Conservation (phyloP, 202 grass and related monocot species). For the Eragrostis tef region DNA sequence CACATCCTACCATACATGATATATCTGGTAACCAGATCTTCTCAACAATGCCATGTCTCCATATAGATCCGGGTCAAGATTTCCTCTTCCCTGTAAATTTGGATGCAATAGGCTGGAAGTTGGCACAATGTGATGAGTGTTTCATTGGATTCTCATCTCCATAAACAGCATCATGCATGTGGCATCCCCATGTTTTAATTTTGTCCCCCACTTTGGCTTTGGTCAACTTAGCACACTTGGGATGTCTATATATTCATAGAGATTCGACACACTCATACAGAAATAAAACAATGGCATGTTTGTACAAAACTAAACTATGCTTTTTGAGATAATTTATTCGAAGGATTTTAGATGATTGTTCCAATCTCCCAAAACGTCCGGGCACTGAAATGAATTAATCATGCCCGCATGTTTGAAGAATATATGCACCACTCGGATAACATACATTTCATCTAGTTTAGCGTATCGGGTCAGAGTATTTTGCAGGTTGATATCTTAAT, state of each 20-base stretch:
- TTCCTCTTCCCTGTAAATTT: constrained; percentile 36
- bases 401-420: background rate
- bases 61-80: constrained; percentile 37
- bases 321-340: background rate
- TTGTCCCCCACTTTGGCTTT: constrained; percentile 27
- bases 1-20: background rate
- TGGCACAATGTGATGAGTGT: constrained; percentile 48
- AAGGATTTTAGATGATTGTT: background rate
- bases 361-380: background rate
- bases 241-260: constrained; percentile 11
- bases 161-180: constrained; percentile 48
- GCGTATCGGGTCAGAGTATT: background rate
- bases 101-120: constrained; percentile 52
- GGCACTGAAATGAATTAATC: background rate
- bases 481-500: background rate
- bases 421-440: background rate
- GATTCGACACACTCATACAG: background rate
- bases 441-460: background rate
- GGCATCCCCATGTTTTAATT: constrained; percentile 33
- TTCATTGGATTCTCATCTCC: constrained; percentile 56
- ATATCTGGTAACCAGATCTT: constrained; percentile 31
- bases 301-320: background rate
- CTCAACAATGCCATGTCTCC: constrained; percentile 3
- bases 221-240: constrained; percentile 36
- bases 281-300: background rate